Percentiles rank a stretch among this genome's conserved stretches.
Evolutionary conservation across 176 grass and related monocot genomes (phyloP).

Genomic region (Bothriochloa decipiens): DNA sequence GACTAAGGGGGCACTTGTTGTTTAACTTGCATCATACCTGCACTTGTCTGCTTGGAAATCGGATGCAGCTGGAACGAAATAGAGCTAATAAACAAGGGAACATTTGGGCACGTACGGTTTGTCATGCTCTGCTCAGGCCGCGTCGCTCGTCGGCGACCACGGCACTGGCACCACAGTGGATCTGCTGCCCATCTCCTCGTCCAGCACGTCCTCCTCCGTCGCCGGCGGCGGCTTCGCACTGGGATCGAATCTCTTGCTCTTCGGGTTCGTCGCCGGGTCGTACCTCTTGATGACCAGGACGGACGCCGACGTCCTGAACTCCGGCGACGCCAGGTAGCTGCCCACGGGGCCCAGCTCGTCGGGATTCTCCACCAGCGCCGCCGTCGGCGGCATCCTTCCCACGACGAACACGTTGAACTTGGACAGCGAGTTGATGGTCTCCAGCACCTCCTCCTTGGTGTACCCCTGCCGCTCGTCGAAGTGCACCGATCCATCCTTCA

Average conservation of each 20-base stretch:
- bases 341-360: slow-evolving; percentile 66
- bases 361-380: slow-evolving; percentile 36
- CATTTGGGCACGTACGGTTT: neutral
- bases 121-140: neutral
- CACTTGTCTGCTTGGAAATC: neutral
- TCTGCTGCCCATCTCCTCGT: slow-evolving; percentile 20
- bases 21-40: neutral
- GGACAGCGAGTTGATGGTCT: slow-evolving; percentile 37
- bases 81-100: neutral
- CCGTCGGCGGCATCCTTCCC: slow-evolving; percentile 45
- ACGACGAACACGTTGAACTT: slow-evolving; percentile 57
- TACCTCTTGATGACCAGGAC: slow-evolving; percentile 59
- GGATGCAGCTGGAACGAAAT: neutral
- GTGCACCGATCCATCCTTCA: slow-evolving; percentile 35
- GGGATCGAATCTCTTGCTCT: slow-evolving; percentile 54
- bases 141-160: neutral
- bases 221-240: slow-evolving; percentile 24
- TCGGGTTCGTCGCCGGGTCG: slow-evolving; percentile 49
- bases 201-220: slow-evolving; percentile 43
- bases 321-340: slow-evolving; percentile 60
- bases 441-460: slow-evolving; percentile 31
- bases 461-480: slow-evolving; percentile 38
- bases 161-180: slow-evolving; percentile 1
- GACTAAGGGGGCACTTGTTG: neutral
- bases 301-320: slow-evolving; percentile 60